Base-by-base conservation (phyloP, 495 filamentous ascomycete species). In the Patellaria atrata region DNA sequence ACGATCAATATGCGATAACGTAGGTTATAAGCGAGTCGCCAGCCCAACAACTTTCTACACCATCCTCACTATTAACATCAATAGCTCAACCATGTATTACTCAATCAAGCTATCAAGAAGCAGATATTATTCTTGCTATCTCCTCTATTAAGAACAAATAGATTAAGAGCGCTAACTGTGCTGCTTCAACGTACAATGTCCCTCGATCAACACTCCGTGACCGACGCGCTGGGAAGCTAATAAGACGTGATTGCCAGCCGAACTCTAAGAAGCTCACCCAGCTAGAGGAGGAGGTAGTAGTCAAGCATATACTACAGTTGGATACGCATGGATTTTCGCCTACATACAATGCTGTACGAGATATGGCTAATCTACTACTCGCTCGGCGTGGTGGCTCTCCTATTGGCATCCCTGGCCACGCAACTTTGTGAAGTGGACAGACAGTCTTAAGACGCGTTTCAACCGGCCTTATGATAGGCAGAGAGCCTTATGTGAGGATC, bases 401-500 rank as follows among this genome's bases (percentile, higher is more conserved):
- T 23, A 31, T 40, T 5, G 30, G 37, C 22, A 16, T 35, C 3
- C 39, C 8, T 44, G 37, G 41, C 41, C 37, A 25, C 14, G 14
- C 10, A 37, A 46, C 37, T 65, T 62, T 39, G 36, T 62, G 21
- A 32, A 53, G 33, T 48, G 52, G 14, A 41, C 46, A 30, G 40
- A 30, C 31, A 31, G 47, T 13, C 51, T 64, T 22, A 46, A 31
- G 27, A 57, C 50, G 31, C 43, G 37, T 38, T 59, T 50, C 38
- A 50, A 34, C 28, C 46, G 46, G 32, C 21, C 29, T 23, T 53
- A 56, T 32, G 44, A 63, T 38, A 50, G 55, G 31, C 41, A 58
- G 35, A 48, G 50, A 35, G 48, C 47, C 29, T 29, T 51, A 31
- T 57, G 40, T 47, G 48, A 65, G 51, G 49, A 62, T 51, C 53